Evolutionary conservation across 2,329 filamentous ascomycete species (phyloP), one percentile per base, ranked within the genome.

Genomic region (Paecilomyces dactylethromorphus): DNA sequence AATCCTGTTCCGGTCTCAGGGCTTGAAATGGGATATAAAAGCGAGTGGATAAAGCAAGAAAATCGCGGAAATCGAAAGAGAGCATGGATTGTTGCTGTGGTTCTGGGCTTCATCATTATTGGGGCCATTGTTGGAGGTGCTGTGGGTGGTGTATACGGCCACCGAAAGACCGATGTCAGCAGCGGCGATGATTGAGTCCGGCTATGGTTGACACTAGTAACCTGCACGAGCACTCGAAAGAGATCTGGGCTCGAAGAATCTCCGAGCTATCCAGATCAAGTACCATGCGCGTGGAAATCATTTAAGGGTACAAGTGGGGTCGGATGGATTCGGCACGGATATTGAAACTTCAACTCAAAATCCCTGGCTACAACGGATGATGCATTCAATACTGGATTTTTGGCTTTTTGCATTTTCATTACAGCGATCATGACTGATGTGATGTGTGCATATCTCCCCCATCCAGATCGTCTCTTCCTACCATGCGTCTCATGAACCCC

Each of bases 261-360:
- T 71, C 93, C 71, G 93, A 97, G 80, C 92, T 92, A 2, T 97
- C 93, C 93, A 97, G 78, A 79, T 88, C 58, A 69, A 74, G 18
- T 96, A 87, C 77, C 88, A 97, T 72, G 79, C 79, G 4, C 75
- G 75, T 59, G 66, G 81, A 49, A 81, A 93, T 77, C 82, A 89
- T 56, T n/a, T 97, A 92, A 92, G 93, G 97, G 78, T 91, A 96
- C 71, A 89, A 96, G 72, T 97, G 93, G 93, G 93, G 94, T 10
- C 77, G 97, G 13, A 87, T 97, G 85, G 91, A 95, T 66, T 83
- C 91, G 3, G 82, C 91, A 68, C 85, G 93, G 59, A 91, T 92
- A 35, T 78, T 97, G 65, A 97, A 97, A 77, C 68, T 82, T 0
- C 92, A 92, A 1, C 76, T 97, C 68, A 87, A 84, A 71, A 96